phyloP scores from a whole-genome alignment of 1,284 basidiomycete species.

The Malassezia slooffiae region DNA sequence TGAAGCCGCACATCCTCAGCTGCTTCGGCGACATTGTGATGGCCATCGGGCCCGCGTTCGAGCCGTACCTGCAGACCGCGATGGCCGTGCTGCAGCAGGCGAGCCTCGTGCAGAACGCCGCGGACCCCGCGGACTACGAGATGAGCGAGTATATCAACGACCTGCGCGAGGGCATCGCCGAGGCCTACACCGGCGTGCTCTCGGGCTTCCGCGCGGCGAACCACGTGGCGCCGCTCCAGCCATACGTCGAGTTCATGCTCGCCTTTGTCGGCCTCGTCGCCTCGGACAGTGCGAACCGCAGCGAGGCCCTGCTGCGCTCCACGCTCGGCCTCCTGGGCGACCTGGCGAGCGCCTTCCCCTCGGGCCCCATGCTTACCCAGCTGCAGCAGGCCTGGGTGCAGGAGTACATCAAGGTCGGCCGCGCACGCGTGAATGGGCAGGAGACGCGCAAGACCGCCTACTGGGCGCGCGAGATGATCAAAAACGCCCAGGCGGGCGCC shows the following conservation, averaged over 20 bases:
- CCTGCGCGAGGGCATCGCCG: slow-evolving; percentile 86
- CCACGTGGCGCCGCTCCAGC: slow-evolving; percentile 61
- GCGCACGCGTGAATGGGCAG: slow-evolving; percentile 49
- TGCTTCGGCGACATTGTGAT: slow-evolving; percentile 96
- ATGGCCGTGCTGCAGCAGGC: slow-evolving; percentile 88
- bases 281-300: slow-evolving; percentile 64
- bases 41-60: slow-evolving; percentile 72
- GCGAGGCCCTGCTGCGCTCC: slow-evolving; percentile 65
- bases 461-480: slow-evolving; percentile 52
- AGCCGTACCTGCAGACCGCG: slow-evolving; percentile 77
- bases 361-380: slow-evolving; percentile 54
- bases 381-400: slow-evolving; percentile 73
- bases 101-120: slow-evolving; percentile 52
- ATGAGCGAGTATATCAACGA: slow-evolving; percentile 81
- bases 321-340: slow-evolving; percentile 81
- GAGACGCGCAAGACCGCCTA: slow-evolving; percentile 52
- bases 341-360: slow-evolving; percentile 63
- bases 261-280: slow-evolving; percentile 71
- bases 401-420: slow-evolving; percentile 59
- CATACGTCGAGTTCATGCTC: slow-evolving; percentile 66
- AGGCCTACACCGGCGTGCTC: slow-evolving; percentile 90
- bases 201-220: slow-evolving; percentile 75
- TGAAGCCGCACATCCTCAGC: slow-evolving; percentile 88
- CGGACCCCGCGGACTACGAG: slow-evolving; percentile 59
- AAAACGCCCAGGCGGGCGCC: slow-evolving; percentile 23